Evolutionary conservation across 164 flowering plant species (phyloP).

Genomic region (Liriodendron chinense): DNA sequence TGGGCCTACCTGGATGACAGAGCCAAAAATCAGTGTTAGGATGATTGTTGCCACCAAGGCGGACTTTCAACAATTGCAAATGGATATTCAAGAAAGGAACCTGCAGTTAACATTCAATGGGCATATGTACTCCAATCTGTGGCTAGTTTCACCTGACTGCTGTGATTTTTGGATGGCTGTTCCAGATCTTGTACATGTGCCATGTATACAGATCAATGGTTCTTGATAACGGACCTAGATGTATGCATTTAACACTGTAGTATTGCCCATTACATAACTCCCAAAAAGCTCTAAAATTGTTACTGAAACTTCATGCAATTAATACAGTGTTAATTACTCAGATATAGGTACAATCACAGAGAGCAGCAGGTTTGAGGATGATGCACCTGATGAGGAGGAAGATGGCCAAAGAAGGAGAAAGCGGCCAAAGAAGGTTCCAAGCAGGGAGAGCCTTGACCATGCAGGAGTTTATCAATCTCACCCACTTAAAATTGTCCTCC

Average conservation of each 20-base stretch:
- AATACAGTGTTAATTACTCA: constrained; percentile 22
- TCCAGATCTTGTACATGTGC: not conserved
- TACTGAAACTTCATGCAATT: constrained; percentile 3
- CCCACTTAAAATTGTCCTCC: constrained; percentile 79
- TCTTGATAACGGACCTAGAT: not conserved
- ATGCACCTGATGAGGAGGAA: constrained; percentile 84
- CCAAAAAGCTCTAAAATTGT: not conserved
- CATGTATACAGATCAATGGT: not conserved
- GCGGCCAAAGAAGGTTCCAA: constrained; percentile 65
- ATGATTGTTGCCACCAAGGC: not conserved
- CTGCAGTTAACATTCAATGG: not conserved
- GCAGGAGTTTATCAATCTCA: constrained; percentile 67
- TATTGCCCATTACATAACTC: not conserved
- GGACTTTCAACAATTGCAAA: not conserved
- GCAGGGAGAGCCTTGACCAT: constrained; percentile 61
- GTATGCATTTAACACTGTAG: not conserved
- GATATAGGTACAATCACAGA: constrained; percentile 49
- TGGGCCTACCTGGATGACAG: not conserved
- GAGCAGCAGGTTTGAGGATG: constrained; percentile 63
- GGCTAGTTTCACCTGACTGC: not conserved
- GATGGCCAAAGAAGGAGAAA: constrained; percentile 97
- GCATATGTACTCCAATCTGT: not conserved
- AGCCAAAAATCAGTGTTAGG: not conserved
- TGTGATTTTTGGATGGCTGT: not conserved
- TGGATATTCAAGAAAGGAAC: not conserved